These are phyloP conservation scores for Phanerodontia chrysosporium DNA, from an alignment of 768 basidiomycete genomes.

Conservation along the genomic window DNA sequence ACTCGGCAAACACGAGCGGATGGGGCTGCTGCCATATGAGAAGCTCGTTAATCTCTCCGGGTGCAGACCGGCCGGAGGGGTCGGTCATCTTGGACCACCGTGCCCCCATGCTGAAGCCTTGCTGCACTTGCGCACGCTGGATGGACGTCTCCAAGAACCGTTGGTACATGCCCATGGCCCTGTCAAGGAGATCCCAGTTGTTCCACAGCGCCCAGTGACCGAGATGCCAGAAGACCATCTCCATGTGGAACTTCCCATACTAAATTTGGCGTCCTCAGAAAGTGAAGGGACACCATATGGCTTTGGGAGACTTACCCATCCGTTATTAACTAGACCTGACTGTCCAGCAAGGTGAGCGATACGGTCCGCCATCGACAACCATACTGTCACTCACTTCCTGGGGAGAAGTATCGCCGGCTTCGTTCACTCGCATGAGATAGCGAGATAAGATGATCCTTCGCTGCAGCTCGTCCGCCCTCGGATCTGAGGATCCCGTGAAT, in stretches of 20 bases:
- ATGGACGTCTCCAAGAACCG: constrained; percentile 45
- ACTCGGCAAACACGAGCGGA: constrained; percentile 53
- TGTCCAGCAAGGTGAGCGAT: constrained; percentile 18
- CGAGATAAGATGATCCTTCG: constrained; percentile 51
- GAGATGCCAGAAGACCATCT: constrained; percentile 59
- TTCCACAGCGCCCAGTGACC: constrained; percentile 60
- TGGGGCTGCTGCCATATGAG: constrained; percentile 63
- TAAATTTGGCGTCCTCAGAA: neutral
- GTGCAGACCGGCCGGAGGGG: constrained; percentile 51
- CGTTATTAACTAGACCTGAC: constrained; percentile 53
- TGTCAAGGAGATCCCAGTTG: constrained; percentile 51
- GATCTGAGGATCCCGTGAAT: constrained; percentile 42
- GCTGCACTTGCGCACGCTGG: constrained; percentile 45
- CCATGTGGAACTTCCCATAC: constrained; percentile 56
- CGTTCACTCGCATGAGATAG: constrained; percentile 56
- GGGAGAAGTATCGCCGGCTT: constrained; percentile 50
- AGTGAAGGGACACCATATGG: neutral
- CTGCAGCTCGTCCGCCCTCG: constrained; percentile 51
- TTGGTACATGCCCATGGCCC: constrained; percentile 40
- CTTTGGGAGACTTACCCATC: constrained; percentile 41
- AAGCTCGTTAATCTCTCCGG: constrained; percentile 58
- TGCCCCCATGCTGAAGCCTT: constrained; percentile 50
- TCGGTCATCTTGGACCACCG: constrained; percentile 66
- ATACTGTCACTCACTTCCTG: constrained; percentile 43
- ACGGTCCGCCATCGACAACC: neutral